phyloP scores from a whole-genome alignment of 768 basidiomycete genomes.

The Mycena indigotica region DNA sequence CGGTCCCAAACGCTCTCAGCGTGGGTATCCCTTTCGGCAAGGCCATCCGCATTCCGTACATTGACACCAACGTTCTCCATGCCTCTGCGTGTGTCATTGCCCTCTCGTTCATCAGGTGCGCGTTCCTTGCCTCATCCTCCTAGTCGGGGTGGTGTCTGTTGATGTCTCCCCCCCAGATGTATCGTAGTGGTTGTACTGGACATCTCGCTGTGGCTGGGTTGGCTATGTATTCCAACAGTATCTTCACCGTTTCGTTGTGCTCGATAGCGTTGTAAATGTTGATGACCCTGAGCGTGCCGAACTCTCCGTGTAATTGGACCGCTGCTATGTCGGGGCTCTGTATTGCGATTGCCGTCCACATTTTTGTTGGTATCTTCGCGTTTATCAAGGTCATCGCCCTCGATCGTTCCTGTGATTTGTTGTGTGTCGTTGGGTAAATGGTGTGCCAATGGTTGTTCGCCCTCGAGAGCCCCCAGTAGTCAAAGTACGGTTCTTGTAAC shows the following conservation, averaged over 20 bases:
- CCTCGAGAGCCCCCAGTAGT: slow-evolving; percentile 21
- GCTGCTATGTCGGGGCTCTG: slow-evolving; percentile 27
- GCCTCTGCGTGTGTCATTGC: slow-evolving; percentile 22
- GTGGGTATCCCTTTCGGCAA: slow-evolving; percentile 39
- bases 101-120: slow-evolving; percentile 35
- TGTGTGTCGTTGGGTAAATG: slow-evolving; percentile 16
- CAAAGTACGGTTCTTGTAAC: slow-evolving; percentile 43
- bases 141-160: slow-evolving; percentile 43
- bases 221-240: slow-evolving; percentile 1
- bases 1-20: slow-evolving; percentile 26
- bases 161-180: slow-evolving; percentile 41
- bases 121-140: slow-evolving; percentile 32
- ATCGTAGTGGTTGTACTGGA: background rate
- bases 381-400: slow-evolving; percentile 26
- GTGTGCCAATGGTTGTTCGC: slow-evolving; percentile 12
- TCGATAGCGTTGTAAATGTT: slow-evolving; percentile 36
- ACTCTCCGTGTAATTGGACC: slow-evolving; percentile 23
- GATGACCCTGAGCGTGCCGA: slow-evolving; percentile 26
- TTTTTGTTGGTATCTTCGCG: slow-evolving; percentile 16
- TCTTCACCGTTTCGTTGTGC: slow-evolving; percentile 12
- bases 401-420: background rate
- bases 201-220: background rate
- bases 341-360: slow-evolving; percentile 27
- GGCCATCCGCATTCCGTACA: slow-evolving; percentile 33
- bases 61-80: slow-evolving; percentile 29